Percentiles rank a stretch among this genome's conserved stretches.
These are phyloP conservation scores for Darksidea phi DNA, from an alignment of 495 filamentous ascomycete genomes.

Conservation along the genomic window DNA sequence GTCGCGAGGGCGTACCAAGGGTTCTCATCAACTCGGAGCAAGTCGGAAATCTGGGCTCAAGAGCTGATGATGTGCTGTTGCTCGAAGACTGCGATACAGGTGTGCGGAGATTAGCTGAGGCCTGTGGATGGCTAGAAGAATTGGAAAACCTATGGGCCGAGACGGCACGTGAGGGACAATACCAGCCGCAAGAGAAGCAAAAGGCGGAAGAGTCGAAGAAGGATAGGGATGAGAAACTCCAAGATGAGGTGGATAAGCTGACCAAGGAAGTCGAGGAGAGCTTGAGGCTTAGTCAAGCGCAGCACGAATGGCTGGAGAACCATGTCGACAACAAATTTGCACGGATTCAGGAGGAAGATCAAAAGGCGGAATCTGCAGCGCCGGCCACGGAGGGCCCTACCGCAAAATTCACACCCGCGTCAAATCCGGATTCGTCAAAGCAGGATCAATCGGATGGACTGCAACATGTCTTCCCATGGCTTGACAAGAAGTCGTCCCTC, in stretches of 20 bases:
- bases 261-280: conserved; percentile 45
- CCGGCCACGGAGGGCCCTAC: neutral
- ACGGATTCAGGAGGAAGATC: conserved; percentile 2
- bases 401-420: neutral
- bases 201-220: conserved; percentile 28
- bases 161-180: conserved; percentile 47
- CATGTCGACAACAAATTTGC: conserved; percentile 23
- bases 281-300: conserved; percentile 37
- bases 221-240: conserved; percentile 53
- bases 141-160: conserved; percentile 67
- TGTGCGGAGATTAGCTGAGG: conserved; percentile 76
- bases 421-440: neutral
- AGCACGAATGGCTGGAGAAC: conserved; percentile 31
- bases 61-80: conserved; percentile 72
- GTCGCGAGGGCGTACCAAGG: conserved; percentile 62
- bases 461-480: conserved; percentile 20
- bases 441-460: conserved; percentile 1
- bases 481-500: conserved; percentile 21
- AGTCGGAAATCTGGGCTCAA: conserved; percentile 76
- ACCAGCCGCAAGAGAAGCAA: neutral
- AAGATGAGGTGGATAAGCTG: conserved; percentile 46
- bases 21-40: conserved; percentile 83
- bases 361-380: neutral
- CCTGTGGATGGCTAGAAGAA: conserved; percentile 83
- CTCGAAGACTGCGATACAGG: conserved; percentile 79